Conservation (phyloP, 1,139 yeast genomes). For the Taphrina pruni region DNA sequence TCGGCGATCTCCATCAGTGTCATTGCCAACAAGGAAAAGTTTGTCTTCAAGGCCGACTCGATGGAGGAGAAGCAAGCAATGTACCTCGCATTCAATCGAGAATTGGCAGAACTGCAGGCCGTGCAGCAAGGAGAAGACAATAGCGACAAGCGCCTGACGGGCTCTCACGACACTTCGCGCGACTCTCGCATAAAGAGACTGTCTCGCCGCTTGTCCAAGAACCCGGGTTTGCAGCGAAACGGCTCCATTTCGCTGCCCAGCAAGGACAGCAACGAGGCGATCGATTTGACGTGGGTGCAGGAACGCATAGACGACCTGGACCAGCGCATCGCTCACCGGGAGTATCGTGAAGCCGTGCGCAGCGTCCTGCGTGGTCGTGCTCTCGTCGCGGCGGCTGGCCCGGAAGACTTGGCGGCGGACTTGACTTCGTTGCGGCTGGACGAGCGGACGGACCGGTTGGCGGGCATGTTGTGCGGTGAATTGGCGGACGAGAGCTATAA, state of each 20-base stretch:
- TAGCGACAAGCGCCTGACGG: conserved; percentile 8
- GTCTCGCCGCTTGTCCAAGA: conserved; percentile 33
- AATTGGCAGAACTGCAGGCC: conserved; percentile 41
- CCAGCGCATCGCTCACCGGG: conserved; percentile 67
- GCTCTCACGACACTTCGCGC: conserved; percentile 18
- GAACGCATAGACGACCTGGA: conserved; percentile 72
- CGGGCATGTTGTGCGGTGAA: conserved; percentile 49
- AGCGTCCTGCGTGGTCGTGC: conserved; percentile 52
- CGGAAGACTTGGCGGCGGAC: conserved; percentile 39
- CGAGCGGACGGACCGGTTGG: conserved; percentile 49
- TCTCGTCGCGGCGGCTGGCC: conserved; percentile 52
- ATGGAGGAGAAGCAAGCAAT: conserved; percentile 63
- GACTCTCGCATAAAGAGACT: conserved; percentile 25
- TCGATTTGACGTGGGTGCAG: conserved; percentile 51
- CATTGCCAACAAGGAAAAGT: conserved; percentile 53
- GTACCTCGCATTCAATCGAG: conserved; percentile 47
- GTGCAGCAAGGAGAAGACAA: conserved; percentile 7
- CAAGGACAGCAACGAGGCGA: conserved; percentile 20
- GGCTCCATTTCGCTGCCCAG: conserved; percentile 56
- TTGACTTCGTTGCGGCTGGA: conserved; percentile 47
- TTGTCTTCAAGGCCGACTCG: conserved; percentile 70
- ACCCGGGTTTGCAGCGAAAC: conserved; percentile 54
- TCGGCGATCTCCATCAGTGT: conserved; percentile 27
- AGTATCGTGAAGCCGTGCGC: conserved; percentile 63
- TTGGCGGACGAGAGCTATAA: conserved; percentile 51